Evolutionary conservation across 768 basidiomycete species (phyloP), one percentile per base, ranked within the genome.

Genomic region (Termitomyces sp.): DNA sequence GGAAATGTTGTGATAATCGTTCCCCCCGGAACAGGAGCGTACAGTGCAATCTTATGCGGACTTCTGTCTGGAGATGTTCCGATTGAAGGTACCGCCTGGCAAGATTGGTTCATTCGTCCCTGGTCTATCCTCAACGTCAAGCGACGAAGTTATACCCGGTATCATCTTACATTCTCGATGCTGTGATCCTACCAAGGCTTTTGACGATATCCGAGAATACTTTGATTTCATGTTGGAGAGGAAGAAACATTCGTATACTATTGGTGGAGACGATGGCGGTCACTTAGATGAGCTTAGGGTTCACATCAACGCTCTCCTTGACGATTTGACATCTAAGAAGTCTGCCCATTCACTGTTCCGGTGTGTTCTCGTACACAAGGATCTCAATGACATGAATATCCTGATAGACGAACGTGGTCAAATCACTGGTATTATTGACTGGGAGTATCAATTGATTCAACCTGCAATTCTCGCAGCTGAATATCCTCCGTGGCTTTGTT

Each of bases 181-280:
- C 23, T 34, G n/a, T 37, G 43, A 21, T 34, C 43, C 54, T 17
- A 25, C 30, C 6, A 41, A 42, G 19, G n/a, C 52, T 21, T 59
- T 56, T 16, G 42, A 46, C 17, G 50, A 48, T 35, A 47, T 59
- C 40, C 48, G 43, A 21, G 54, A 59, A 23, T 51, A 51, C 41
- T 27, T 59, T 28, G 50, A 52, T 40, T 59, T 48, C 45, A 43
- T 59, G 40, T 4, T 59, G n/a, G 19, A 51, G 25, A 55, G 46
- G 27, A 59, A 59, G 45, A 50, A 12, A 32, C 45, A 54, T 10
- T 58, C 54, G 5, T 3, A 11, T 23, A 9, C 16, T n/a, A 52
- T 59, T 14, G 32, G 32, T 3, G 54, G 50, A 52, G 48, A 55
- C 23, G 50, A 46, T 34, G 32, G 9, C 30, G 53, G 30, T 34